A percentile compares a stretch with the other conserved stretches of the same genome.
Conservation (phyloP, 169 alveolate species). For the Eimeria necatrix region DNA sequence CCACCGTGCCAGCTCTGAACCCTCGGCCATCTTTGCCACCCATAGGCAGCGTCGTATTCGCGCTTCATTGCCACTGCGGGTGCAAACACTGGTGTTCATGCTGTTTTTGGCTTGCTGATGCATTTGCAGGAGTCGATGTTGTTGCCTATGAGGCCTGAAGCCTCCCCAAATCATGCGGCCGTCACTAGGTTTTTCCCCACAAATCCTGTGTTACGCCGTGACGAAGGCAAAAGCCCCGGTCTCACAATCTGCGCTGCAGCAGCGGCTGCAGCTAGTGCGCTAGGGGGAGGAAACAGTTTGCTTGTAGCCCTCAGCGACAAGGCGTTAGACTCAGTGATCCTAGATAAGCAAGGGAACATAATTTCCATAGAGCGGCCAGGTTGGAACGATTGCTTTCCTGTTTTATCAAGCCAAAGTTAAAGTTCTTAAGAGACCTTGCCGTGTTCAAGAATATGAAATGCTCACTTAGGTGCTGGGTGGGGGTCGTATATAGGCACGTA, state of each 20-base stretch:
- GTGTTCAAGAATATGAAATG: no score
- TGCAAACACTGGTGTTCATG: not conserved
- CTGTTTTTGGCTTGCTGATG: not conserved
- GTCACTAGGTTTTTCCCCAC: slow-evolving; percentile 74
- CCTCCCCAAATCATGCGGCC: slow-evolving; percentile 58
- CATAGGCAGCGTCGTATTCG: not conserved
- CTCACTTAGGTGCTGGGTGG: no score
- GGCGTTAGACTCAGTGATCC: slow-evolving; percentile 64
- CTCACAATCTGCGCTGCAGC: slow-evolving; percentile 32
- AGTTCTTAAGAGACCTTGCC: no score
- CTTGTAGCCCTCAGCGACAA: slow-evolving; percentile 52
- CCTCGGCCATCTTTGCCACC: no score
- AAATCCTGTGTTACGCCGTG: slow-evolving; percentile 69
- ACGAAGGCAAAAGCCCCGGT: slow-evolving; percentile 4
- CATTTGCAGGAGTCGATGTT: slow-evolving; percentile 58
- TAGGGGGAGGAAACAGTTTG: slow-evolving; percentile 57
- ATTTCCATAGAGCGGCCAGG: slow-evolving; percentile 81
- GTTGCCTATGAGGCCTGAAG: slow-evolving; percentile 75
- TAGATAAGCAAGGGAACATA: slow-evolving; percentile 79
- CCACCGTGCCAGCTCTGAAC: not conserved
- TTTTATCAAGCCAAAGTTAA: no score
- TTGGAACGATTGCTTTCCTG: not conserved
- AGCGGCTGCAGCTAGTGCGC: slow-evolving; percentile 65
- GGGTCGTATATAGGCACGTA: no score
- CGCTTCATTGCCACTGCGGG: not conserved